Evolutionary conservation across 179 eudicot genomes (phyloP).

Genomic region (Corrigiola litoralis): DNA sequence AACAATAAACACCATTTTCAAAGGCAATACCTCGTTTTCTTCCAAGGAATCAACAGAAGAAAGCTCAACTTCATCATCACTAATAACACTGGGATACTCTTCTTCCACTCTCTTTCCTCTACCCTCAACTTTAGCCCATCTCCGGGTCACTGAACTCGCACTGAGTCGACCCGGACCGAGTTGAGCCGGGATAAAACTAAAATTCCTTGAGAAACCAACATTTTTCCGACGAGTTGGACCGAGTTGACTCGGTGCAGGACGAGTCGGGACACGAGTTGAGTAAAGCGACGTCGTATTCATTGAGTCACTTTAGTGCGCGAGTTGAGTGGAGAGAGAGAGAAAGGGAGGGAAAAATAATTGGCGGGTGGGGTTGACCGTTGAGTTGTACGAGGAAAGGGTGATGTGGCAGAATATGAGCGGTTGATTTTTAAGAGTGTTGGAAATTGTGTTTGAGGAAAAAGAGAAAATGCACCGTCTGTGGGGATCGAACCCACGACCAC

Average conservation of each 20-base stretch:
- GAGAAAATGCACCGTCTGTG: slow-evolving; percentile 31
- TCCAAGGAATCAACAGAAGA: not conserved
- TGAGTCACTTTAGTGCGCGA: not conserved
- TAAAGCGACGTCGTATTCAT: slow-evolving; percentile 27
- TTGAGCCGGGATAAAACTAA: not conserved
- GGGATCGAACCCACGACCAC: slow-evolving; percentile 68
- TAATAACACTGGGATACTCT: not conserved
- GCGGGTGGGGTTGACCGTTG: slow-evolving; percentile 15
- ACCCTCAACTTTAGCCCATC: slow-evolving; percentile 13
- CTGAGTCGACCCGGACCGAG: not conserved
- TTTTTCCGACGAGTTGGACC: not conserved
- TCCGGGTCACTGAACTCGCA: slow-evolving; percentile 3
- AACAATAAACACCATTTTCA: not conserved
- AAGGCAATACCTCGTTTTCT: slow-evolving; percentile 9
- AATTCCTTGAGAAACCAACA: not conserved
- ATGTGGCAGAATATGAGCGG: slow-evolving; percentile 8
- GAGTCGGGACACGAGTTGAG: not conserved
- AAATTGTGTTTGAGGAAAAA: not conserved
- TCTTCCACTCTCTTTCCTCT: slow-evolving; percentile 24
- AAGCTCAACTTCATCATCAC: not conserved
- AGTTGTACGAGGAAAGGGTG: not conserved
- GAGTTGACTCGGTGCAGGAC: not conserved
- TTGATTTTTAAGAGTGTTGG: not conserved
- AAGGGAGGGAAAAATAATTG: not conserved
- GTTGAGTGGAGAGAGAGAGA: not conserved